Conservation (phyloP, 2,329 filamentous ascomycete species). For the Nemania bipapillata region DNA sequence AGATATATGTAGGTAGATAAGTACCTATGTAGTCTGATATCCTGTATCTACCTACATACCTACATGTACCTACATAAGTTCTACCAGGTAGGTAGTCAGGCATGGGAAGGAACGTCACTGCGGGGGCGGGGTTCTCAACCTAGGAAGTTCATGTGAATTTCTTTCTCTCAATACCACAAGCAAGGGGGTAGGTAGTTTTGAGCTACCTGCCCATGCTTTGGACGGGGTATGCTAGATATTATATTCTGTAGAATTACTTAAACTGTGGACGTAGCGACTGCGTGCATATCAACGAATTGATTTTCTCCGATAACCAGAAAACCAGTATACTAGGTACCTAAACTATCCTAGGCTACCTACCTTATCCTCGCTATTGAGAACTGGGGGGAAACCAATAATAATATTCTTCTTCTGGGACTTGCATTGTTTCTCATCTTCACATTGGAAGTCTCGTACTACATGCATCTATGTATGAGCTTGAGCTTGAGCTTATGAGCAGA, state of each 20-base stretch:
- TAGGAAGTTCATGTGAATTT: conserved; percentile 5
- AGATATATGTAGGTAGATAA: too few relatives aligned
- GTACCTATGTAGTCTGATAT: too few relatives aligned
- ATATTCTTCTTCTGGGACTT: not conserved
- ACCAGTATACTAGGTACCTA: not conserved
- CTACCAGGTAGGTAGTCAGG: not conserved
- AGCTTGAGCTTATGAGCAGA: not conserved
- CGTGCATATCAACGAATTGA: not conserved
- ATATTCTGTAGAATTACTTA: not conserved
- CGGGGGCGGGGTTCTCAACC: conserved; percentile 36
- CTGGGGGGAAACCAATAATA: too few relatives aligned
- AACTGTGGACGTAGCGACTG: not conserved
- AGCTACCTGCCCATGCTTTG: too few relatives aligned
- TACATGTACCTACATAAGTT: not conserved
- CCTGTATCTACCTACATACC: not conserved
- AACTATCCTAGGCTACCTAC: too few relatives aligned
- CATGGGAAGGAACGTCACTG: conserved; percentile 30
- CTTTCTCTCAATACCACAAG: not conserved
- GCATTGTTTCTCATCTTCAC: not conserved
- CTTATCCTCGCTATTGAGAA: too few relatives aligned
- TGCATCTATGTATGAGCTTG: too few relatives aligned
- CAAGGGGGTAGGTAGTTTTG: too few relatives aligned
- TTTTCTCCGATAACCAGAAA: not conserved
- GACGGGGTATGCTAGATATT: not conserved
- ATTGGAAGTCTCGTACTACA: too few relatives aligned